These are phyloP conservation scores for Chaetomiaceae sp. DNA, from an alignment of 2,329 filamentous ascomycete species.

Conservation along the genomic window DNA sequence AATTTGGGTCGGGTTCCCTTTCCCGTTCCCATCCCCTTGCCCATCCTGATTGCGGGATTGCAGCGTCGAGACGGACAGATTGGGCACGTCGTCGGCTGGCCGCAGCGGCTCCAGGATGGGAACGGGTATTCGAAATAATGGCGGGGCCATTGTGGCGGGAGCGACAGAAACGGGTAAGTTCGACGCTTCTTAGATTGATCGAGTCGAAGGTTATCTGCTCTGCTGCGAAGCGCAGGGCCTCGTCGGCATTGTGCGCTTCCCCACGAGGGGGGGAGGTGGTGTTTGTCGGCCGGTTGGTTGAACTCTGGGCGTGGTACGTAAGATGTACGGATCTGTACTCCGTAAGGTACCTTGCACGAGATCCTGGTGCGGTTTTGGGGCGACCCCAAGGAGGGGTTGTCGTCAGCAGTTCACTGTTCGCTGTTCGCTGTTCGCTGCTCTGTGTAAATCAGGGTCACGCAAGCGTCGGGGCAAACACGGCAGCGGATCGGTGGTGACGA, in stretches of 20 bases:
- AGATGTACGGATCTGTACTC: too few relatives aligned
- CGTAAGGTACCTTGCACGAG: background rate
- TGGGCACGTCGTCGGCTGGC: background rate
- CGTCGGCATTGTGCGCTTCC: conserved; percentile 14
- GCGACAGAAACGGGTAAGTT: background rate
- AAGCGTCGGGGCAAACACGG: background rate
- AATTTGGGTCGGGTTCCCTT: background rate
- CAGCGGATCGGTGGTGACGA: too few relatives aligned
- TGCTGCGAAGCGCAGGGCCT: conserved; percentile 11
- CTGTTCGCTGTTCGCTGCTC: background rate
- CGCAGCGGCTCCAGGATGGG: conserved; percentile 3
- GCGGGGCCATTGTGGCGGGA: conserved; percentile 16
- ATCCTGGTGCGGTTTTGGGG: background rate
- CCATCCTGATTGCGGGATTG: too few relatives aligned
- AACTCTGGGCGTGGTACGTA: background rate
- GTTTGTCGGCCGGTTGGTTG: background rate
- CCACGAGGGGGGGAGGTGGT: conserved; percentile 1
- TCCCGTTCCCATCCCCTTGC: background rate
- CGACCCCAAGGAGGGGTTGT: conserved; percentile 1
- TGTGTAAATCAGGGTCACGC: background rate
- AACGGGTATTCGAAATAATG: conserved; percentile 1
- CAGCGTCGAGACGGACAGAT: background rate
- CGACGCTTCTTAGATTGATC: background rate
- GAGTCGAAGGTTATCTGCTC: conserved; percentile 2
- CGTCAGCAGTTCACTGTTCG: background rate